phyloP scores from a whole-genome alignment of 1,284 basidiomycete genomes.

The Puccinia sorghi region DNA sequence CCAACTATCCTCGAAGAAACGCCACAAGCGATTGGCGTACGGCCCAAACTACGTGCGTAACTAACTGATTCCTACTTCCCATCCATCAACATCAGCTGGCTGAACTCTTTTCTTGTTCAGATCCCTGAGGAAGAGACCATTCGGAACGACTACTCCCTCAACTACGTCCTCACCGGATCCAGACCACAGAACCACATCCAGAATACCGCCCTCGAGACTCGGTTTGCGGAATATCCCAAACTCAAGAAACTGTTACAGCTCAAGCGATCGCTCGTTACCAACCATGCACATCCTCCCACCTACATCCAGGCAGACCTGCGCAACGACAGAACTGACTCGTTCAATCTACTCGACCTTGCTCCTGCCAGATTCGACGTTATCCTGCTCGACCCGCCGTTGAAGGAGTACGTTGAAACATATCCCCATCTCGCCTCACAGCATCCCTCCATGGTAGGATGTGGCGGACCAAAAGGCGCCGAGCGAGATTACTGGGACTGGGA shows the following conservation, averaged over 20 bases:
- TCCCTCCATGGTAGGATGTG: constrained; percentile 9
- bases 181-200: constrained; percentile 89
- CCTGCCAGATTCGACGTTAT: constrained; percentile 87
- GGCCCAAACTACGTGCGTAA: constrained; percentile 63
- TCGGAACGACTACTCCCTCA: constrained; percentile 86
- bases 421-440: constrained; percentile 57
- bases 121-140: constrained; percentile 85
- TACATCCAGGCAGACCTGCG: constrained; percentile 63
- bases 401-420: constrained; percentile 62
- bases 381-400: constrained; percentile 82
- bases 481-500: constrained; percentile 70
- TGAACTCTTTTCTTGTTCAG: constrained; percentile 21
- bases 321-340: constrained; percentile 57
- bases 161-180: constrained; percentile 83
- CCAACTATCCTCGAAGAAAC: constrained; percentile 33
- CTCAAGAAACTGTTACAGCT: constrained; percentile 76
- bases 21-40: constrained; percentile 51
- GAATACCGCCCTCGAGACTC: constrained; percentile 76
- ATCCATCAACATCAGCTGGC: background rate
- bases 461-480: constrained; percentile 15
- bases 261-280: constrained; percentile 64
- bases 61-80: background rate
- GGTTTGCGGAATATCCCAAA: constrained; percentile 96
- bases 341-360: constrained; percentile 62
- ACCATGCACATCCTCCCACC: constrained; percentile 58